These are phyloP conservation scores for Phytophthora constricta DNA, from an alignment of 352 stramenopile genomes.

Conservation along the genomic window DNA sequence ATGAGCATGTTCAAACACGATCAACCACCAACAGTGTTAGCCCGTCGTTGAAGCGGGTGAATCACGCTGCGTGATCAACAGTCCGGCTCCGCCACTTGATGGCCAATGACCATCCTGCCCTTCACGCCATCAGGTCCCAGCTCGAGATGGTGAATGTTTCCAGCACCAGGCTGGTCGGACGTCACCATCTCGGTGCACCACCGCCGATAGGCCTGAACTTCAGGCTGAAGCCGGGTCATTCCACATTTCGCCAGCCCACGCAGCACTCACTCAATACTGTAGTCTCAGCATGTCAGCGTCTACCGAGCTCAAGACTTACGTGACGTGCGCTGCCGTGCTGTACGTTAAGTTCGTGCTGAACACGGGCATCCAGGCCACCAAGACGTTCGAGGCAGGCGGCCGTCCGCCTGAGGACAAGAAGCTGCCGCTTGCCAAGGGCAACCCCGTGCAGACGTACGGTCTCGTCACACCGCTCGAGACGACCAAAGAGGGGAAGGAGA, in stretches of 20 bases:
- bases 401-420: conserved; percentile 60
- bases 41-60: conserved; percentile 20
- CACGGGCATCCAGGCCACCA: conserved; percentile 51
- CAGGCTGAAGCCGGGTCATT: conserved; percentile 18
- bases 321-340: conserved; percentile 55
- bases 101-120: not conserved
- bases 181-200: conserved; percentile 9
- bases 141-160: conserved; percentile 15
- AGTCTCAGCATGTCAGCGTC: conserved; percentile 33
- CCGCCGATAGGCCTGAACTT: not conserved
- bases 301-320: conserved; percentile 57
- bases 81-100: too few relatives aligned
- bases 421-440: conserved; percentile 48
- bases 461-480: conserved; percentile 29
- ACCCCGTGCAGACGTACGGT: conserved; percentile 49
- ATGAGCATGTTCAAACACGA: too few relatives aligned
- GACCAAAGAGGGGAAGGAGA: conserved; percentile 33
- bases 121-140: conserved; percentile 38
- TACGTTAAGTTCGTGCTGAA: conserved; percentile 74
- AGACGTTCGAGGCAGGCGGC: conserved; percentile 54
- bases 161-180: not conserved
- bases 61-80: not conserved
- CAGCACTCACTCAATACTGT: too few relatives aligned
- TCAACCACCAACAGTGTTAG: too few relatives aligned
- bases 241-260: conserved; percentile 10